Percentiles rank a stretch among this genome's conserved stretches.
These are phyloP conservation scores for Phytophthora aleatoria DNA, from an alignment of 352 stramenopile species.

Conservation along the genomic window DNA sequence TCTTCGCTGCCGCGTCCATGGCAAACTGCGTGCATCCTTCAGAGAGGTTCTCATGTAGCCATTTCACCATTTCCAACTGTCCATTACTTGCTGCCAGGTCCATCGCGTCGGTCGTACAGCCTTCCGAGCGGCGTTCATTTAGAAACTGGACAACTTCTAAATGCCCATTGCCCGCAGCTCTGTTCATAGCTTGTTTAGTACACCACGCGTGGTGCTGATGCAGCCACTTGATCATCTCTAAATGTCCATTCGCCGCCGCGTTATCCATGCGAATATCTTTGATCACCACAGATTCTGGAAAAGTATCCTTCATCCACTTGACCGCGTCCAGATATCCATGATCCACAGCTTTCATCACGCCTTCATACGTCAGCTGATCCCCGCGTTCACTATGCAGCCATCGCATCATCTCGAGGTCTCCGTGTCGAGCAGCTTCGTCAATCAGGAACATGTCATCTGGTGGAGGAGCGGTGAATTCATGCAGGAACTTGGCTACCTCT, in stretches of 20 bases:
- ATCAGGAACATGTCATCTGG: constrained; percentile 30
- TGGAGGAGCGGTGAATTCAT: constrained; percentile 22
- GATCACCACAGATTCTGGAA: constrained; percentile 13
- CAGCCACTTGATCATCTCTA: constrained; percentile 36
- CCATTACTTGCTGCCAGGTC: constrained; percentile 20
- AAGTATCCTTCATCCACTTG: constrained; percentile 31
- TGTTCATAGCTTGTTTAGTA: constrained; percentile 24
- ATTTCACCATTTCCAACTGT: constrained; percentile 25
- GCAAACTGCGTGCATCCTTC: constrained; percentile 27
- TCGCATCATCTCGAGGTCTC: constrained; percentile 35
- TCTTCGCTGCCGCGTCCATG: constrained; percentile 21
- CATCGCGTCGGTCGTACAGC: constrained; percentile 23
- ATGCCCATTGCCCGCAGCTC: constrained; percentile 20
- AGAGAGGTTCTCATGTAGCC: constrained; percentile 18
- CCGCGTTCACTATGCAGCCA: constrained; percentile 30
- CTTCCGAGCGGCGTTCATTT: constrained; percentile 18
- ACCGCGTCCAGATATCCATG: constrained; percentile 25
- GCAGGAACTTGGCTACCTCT: constrained; percentile 26
- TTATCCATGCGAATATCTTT: constrained; percentile 32
- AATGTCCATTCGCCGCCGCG: constrained; percentile 30
- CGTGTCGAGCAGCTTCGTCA: constrained; percentile 34
- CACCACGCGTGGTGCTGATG: constrained; percentile 23
- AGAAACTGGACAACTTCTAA: constrained; percentile 29
- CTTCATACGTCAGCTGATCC: constrained; percentile 30
- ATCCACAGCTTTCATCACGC: constrained; percentile 30